Conservation (phyloP, 2,329 filamentous ascomycete genomes). For the Colletotrichum sp. region DNA sequence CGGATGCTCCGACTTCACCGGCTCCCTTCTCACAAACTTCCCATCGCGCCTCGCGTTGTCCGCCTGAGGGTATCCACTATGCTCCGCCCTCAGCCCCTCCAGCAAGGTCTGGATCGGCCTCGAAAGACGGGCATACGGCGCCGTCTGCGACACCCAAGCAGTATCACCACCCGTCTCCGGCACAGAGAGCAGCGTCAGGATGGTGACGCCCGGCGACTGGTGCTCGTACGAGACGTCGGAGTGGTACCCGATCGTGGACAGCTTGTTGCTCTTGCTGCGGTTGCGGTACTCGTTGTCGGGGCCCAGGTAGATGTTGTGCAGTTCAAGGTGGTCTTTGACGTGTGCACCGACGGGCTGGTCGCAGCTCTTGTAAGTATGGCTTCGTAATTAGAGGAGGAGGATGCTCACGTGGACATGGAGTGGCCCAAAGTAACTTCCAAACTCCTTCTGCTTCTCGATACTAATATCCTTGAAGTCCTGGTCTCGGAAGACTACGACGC, state of each 20-base stretch:
- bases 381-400: background rate
- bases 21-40: conserved; percentile 59
- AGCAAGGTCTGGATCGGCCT: conserved; percentile 38
- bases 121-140: conserved; percentile 39
- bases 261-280: conserved; percentile 33
- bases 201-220: conserved; percentile 44
- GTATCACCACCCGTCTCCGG: conserved; percentile 42
- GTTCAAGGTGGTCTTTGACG: conserved; percentile 45
- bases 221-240: conserved; percentile 47
- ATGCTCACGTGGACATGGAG: conserved; percentile 40
- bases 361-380: background rate
- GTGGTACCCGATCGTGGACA: conserved; percentile 43
- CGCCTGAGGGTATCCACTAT: conserved; percentile 41
- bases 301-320: conserved; percentile 51
- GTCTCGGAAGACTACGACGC: conserved; percentile 41
- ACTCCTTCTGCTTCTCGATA: conserved; percentile 8
- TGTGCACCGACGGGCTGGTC: conserved; percentile 43
- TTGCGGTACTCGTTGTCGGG: conserved; percentile 47
- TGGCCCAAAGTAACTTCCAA: conserved; percentile 34
- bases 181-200: conserved; percentile 40
- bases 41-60: conserved; percentile 36
- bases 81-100: conserved; percentile 40
- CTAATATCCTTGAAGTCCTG: conserved; percentile 31
- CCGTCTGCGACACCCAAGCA: conserved; percentile 39
- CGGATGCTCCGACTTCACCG: conserved; percentile 68